Evolutionary conservation across 306 rosid species (phyloP).

Genomic region (Lathyrus oleraceus): DNA sequence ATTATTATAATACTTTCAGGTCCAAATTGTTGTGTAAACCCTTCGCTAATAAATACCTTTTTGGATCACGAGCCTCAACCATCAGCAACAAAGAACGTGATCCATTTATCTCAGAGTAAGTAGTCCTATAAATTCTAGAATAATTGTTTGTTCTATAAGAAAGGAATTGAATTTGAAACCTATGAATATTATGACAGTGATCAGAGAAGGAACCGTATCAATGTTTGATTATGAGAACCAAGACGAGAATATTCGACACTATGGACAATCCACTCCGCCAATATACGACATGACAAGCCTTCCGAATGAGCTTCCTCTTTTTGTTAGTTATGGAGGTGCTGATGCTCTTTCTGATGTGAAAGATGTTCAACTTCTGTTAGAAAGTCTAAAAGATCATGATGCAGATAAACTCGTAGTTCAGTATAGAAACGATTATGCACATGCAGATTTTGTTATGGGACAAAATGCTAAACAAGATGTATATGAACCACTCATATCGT

Average conservation of each 20-base stretch:
- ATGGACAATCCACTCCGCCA: constrained; percentile 74
- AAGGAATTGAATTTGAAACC: background rate
- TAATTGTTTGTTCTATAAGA: no score
- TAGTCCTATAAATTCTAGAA: background rate
- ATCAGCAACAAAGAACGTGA: constrained; percentile 82
- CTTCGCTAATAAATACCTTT: constrained; percentile 62
- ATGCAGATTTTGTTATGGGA: constrained; percentile 79
- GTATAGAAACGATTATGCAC: constrained; percentile 72
- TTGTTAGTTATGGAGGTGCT: constrained; percentile 63
- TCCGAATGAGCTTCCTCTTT: constrained; percentile 70
- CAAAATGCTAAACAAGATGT: constrained; percentile 63
- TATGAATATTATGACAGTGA: constrained; percentile 53
- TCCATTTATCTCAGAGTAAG: constrained; percentile 89
- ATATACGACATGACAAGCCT: constrained; percentile 63
- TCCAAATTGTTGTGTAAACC: constrained; percentile 67
- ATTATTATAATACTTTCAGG: constrained; percentile 48
- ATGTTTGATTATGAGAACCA: constrained; percentile 62
- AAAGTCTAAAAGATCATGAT: constrained; percentile 55
- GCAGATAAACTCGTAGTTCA: constrained; percentile 65
- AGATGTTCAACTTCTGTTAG: constrained; percentile 58
- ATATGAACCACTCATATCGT: constrained; percentile 73
- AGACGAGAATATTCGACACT: constrained; percentile 52
- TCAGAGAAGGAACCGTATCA: constrained; percentile 59
- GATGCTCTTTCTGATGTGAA: constrained; percentile 74
- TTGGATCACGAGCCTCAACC: constrained; percentile 89